phyloP scores from a whole-genome alignment of 2,329 filamentous ascomycete species.

The Phoma sp. region DNA sequence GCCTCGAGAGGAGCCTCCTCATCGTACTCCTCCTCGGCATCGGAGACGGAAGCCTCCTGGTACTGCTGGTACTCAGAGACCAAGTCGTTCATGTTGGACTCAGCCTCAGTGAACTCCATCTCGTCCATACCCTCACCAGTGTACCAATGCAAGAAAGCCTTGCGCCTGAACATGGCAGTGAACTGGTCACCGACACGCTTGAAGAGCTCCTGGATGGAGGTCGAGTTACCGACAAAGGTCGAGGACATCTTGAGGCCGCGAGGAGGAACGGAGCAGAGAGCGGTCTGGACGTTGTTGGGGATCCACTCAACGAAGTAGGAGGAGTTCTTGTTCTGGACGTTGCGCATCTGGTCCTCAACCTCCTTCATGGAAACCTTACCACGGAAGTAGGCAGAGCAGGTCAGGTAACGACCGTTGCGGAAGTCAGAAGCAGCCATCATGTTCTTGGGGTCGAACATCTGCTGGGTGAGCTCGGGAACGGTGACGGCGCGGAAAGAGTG shows the following conservation, averaged over 20 bases:
- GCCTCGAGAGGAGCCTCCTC: slow-evolving; percentile 78
- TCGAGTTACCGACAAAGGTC: slow-evolving; percentile 99
- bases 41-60: slow-evolving; percentile 97
- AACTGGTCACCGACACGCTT: slow-evolving; percentile 99
- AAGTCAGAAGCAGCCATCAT: slow-evolving; percentile 99
- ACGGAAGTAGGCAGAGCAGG: slow-evolving; percentile 99
- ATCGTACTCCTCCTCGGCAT: slow-evolving; percentile 95
- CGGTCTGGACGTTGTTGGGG: slow-evolving; percentile 99
- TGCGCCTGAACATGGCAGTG: slow-evolving; percentile 99
- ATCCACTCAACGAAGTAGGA: slow-evolving; percentile 99
- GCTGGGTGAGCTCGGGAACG: slow-evolving; percentile 98
- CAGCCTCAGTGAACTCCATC: slow-evolving; percentile 99
- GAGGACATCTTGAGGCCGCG: slow-evolving; percentile 99
- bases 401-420: slow-evolving; percentile 99
- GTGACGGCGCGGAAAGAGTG: slow-evolving; percentile 97
- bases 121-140: slow-evolving; percentile 99
- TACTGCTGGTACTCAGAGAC: slow-evolving; percentile 99
- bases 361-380: slow-evolving; percentile 99
- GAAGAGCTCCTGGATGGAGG: slow-evolving; percentile 99
- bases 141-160: slow-evolving; percentile 99
- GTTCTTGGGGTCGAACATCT: slow-evolving; percentile 99
- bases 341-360: slow-evolving; percentile 99
- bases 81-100: slow-evolving; percentile 99
- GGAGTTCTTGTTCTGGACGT: slow-evolving; percentile 99
- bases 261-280: slow-evolving; percentile 97